These are phyloP conservation scores for Hymenoscyphus linearis DNA, from an alignment of 2,329 filamentous ascomycete genomes.

Conservation along the genomic window DNA sequence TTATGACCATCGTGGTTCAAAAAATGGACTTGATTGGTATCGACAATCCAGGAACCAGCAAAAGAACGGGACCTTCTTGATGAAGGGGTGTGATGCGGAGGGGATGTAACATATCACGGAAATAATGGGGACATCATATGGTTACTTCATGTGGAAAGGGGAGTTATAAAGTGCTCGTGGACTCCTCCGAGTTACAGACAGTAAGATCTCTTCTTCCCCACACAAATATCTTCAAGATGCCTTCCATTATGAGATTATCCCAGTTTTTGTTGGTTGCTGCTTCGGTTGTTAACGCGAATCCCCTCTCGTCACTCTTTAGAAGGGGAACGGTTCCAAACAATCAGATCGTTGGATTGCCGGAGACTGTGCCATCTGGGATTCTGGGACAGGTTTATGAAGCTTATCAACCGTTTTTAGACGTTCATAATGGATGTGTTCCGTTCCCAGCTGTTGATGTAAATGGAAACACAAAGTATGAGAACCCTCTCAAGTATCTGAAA, in stretches of 20 bases:
- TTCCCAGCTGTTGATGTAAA: constrained; percentile 53
- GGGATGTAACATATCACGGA: background rate
- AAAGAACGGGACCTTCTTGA: background rate
- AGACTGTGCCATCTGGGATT: constrained; percentile 45
- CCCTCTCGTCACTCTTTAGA: background rate
- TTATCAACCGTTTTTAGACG: constrained; percentile 51
- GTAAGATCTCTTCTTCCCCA: background rate
- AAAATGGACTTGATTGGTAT: background rate
- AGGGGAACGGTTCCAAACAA: constrained; percentile 33
- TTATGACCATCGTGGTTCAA: background rate
- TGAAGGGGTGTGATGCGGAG: background rate
- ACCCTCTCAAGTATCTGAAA: too few relatives aligned
- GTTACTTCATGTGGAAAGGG: background rate
- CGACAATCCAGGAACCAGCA: background rate
- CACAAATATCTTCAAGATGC: background rate
- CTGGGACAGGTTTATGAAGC: constrained; percentile 45
- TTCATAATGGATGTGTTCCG: constrained; percentile 56
- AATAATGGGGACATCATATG: background rate
- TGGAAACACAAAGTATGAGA: background rate
- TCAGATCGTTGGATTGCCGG: constrained; percentile 46
- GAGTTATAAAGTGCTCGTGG: background rate
- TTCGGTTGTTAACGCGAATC: background rate
- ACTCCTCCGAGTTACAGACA: too few relatives aligned
- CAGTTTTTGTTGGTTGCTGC: background rate
- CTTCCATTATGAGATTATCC: background rate